These are phyloP conservation scores for Hyphodiscus sp. DNA, from an alignment of 2,329 filamentous ascomycete species.

Conservation along the genomic window DNA sequence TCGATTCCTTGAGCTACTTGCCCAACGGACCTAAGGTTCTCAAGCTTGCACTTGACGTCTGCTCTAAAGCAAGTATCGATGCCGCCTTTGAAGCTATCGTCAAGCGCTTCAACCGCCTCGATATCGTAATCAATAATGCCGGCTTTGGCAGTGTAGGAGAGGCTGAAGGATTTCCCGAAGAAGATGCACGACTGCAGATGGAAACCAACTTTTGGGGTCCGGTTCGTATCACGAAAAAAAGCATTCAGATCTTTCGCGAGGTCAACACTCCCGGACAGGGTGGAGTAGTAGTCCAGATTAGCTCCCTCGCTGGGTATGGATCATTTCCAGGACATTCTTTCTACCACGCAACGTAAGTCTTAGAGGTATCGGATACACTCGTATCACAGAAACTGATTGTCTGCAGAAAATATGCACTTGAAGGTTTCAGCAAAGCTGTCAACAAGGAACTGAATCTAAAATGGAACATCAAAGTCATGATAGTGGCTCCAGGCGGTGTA, in stretches of 20 bases:
- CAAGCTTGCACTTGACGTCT: constrained; percentile 41
- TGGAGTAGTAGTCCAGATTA: constrained; percentile 34
- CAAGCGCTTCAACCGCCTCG: constrained; percentile 36
- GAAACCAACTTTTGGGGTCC: constrained; percentile 28
- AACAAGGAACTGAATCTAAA: background rate
- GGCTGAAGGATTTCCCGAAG: constrained; percentile 36
- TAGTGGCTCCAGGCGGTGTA: background rate
- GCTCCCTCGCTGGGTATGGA: constrained; percentile 31
- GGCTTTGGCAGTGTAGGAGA: constrained; percentile 47
- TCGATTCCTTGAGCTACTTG: constrained; percentile 33
- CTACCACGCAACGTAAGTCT: constrained; percentile 28
- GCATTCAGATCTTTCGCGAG: constrained; percentile 7
- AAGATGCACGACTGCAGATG: constrained; percentile 28
- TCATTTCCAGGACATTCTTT: constrained; percentile 30
- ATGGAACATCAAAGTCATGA: background rate
- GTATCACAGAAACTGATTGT: background rate
- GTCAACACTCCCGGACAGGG: constrained; percentile 16
- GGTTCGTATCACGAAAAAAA: background rate
- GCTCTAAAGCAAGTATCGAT: constrained; percentile 33
- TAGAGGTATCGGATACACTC: too few species aligned
- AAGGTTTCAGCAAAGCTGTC: background rate
- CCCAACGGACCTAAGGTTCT: constrained; percentile 33
- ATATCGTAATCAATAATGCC: constrained; percentile 54
- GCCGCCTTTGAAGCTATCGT: constrained; percentile 31
- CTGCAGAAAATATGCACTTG: background rate